Conservation (phyloP, 2,329 filamentous ascomycete genomes). For the Colletotrichum lindemuthianum region DNA sequence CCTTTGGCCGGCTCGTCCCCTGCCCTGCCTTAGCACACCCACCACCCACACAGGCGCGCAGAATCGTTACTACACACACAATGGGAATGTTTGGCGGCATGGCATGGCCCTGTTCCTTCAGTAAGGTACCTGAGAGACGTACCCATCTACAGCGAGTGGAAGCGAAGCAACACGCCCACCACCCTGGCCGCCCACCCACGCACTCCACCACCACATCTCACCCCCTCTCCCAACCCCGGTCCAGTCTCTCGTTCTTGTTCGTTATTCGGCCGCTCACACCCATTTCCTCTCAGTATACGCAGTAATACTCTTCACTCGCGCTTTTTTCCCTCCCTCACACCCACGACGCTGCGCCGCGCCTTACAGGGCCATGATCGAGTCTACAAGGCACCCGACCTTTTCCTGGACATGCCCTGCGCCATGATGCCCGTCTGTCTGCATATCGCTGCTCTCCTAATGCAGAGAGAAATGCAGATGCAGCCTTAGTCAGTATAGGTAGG, state of each 20-base stretch:
- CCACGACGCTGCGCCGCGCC: slow-evolving; percentile 29
- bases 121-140: slow-evolving; percentile 4
- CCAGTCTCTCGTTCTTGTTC: slow-evolving; percentile 38
- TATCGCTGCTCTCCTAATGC: slow-evolving; percentile 35
- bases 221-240: slow-evolving; percentile 15
- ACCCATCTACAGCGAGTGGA: background rate
- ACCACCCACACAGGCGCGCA: slow-evolving; percentile 4
- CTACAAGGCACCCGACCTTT: slow-evolving; percentile 39
- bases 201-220: slow-evolving; percentile 14
- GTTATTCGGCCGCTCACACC: slow-evolving; percentile 39
- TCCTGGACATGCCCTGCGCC: slow-evolving; percentile 38
- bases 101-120: background rate
- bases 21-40: background rate
- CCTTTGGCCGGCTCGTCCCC: slow-evolving; percentile 29
- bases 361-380: slow-evolving; percentile 28
- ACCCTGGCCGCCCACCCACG: slow-evolving; percentile 12
- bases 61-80: background rate
- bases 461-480: slow-evolving; percentile 37
- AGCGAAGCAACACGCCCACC: too few species aligned
- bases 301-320: slow-evolving; percentile 6
- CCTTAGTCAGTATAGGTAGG: slow-evolving; percentile 34
- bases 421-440: slow-evolving; percentile 34
- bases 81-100: background rate
- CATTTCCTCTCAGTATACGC: slow-evolving; percentile 7
- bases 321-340: slow-evolving; percentile 27